A percentile compares a stretch with the other conserved stretches of the same genome.
Evolutionary conservation across 768 basidiomycete genomes (phyloP).

Genomic region (Lactifluus hygrophoroides): DNA sequence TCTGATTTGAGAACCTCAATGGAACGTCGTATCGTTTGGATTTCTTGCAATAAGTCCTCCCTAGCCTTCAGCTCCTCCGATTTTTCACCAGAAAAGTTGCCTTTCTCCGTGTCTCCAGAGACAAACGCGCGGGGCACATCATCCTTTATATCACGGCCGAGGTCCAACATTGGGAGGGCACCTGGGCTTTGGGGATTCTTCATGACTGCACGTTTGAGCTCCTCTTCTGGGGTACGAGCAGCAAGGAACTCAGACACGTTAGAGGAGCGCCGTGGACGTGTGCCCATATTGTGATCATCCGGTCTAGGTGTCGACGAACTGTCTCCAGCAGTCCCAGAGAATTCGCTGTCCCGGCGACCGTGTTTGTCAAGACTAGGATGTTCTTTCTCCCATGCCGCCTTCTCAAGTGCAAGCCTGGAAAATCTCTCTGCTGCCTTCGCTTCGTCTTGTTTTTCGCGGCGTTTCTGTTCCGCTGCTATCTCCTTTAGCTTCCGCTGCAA

Average conservation of each 20-base stretch:
- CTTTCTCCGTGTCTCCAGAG: constrained; percentile 29
- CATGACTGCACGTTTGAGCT: constrained; percentile 39
- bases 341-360: constrained; percentile 52
- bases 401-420: constrained; percentile 54
- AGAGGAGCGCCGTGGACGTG: constrained; percentile 54
- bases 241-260: constrained; percentile 68
- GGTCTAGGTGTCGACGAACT: constrained; percentile 34
- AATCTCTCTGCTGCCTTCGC: constrained; percentile 64
- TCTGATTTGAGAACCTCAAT: constrained; percentile 70
- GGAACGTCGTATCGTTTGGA: constrained; percentile 69
- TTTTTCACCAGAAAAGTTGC: constrained; percentile 16
- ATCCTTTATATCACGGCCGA: constrained; percentile 65
- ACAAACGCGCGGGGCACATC: constrained; percentile 70
- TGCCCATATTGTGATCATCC: constrained; percentile 42
- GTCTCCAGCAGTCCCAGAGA: constrained; percentile 45
- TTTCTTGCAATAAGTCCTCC: constrained; percentile 66
- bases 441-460: constrained; percentile 69
- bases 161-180: constrained; percentile 61
- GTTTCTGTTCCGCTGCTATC: constrained; percentile 65
- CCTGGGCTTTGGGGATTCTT: constrained; percentile 44
- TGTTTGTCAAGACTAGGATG: constrained; percentile 60
- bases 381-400: constrained; percentile 79
- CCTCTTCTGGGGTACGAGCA: constrained; percentile 54
- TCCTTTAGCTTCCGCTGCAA: constrained; percentile 74
- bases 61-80: constrained; percentile 56